Evolutionary conservation across 1,284 basidiomycete genomes (phyloP).

Genomic region (Erythrobasidium hasegawianum): DNA sequence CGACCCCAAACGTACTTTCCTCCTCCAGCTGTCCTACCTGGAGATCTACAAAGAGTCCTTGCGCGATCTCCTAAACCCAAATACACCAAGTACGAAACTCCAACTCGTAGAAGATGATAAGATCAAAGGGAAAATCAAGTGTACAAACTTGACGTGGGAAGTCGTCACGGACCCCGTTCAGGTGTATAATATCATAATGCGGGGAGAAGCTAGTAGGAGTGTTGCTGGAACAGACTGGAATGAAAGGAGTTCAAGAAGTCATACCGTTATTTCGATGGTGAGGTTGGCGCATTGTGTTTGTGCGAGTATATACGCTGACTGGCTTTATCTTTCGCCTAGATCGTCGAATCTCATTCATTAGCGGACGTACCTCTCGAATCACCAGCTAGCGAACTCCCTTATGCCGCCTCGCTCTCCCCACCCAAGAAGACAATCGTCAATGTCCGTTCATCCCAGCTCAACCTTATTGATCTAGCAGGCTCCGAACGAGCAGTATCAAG

Average conservation of each 20-base stretch:
- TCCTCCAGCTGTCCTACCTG: slow-evolving; percentile 58
- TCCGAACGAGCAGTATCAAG: slow-evolving; percentile 57
- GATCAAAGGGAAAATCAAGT: slow-evolving; percentile 52
- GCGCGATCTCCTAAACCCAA: slow-evolving; percentile 52
- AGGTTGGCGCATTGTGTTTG: slow-evolving; percentile 40
- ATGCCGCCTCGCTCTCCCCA: slow-evolving; percentile 2
- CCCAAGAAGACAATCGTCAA: slow-evolving; percentile 8
- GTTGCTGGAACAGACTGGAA: slow-evolving; percentile 60
- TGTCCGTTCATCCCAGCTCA: slow-evolving; percentile 49
- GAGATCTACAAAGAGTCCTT: slow-evolving; percentile 60
- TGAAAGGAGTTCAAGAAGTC: slow-evolving; percentile 55
- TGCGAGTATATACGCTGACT: neutral
- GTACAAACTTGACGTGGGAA: slow-evolving; percentile 55
- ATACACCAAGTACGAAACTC: slow-evolving; percentile 44
- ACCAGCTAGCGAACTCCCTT: neutral
- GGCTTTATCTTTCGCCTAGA: slow-evolving; percentile 5
- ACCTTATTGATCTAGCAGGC: slow-evolving; percentile 58
- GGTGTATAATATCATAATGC: slow-evolving; percentile 53
- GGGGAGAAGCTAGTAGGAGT: slow-evolving; percentile 54
- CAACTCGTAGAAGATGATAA: slow-evolving; percentile 46
- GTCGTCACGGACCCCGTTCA: slow-evolving; percentile 55
- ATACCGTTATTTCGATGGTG: slow-evolving; percentile 57
- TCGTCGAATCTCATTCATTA: slow-evolving; percentile 19
- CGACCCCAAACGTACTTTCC: slow-evolving; percentile 48
- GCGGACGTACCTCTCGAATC: neutral